phyloP scores from a whole-genome alignment of 2,329 filamentous ascomycete genomes.

The Chaetomiaceae sp. region DNA sequence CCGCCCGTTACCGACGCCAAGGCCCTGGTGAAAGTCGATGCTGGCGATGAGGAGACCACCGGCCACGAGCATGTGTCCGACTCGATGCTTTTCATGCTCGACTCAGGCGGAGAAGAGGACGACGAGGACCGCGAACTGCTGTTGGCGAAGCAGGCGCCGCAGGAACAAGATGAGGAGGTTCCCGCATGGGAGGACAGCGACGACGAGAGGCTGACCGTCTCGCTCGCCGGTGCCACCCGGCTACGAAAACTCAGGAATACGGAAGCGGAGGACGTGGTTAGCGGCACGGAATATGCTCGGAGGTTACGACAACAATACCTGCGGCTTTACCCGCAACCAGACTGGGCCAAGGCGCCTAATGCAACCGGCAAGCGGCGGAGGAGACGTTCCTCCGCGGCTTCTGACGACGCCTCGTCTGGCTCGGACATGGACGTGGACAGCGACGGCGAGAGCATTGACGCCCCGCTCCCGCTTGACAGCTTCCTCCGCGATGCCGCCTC shows the following conservation, averaged over 20 bases:
- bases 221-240: constrained; percentile 66
- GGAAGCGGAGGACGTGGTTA: constrained; percentile 80
- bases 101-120: constrained; percentile 43
- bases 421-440: constrained; percentile 33
- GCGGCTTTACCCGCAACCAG: constrained; percentile 52
- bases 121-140: constrained; percentile 22
- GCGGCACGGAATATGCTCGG: constrained; percentile 75
- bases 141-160: constrained; percentile 15
- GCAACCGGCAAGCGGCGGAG: constrained; percentile 39
- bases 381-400: constrained; percentile 45
- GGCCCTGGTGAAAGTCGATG: constrained; percentile 13
- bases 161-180: constrained; percentile 31
- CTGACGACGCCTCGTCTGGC: constrained; percentile 25
- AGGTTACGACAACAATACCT: constrained; percentile 73
- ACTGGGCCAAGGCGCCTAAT: constrained; percentile 48
- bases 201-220: constrained; percentile 80
- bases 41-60: constrained; percentile 15
- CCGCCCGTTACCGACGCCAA: constrained; percentile 36
- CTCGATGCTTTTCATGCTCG: constrained; percentile 78
- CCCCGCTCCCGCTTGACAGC: constrained; percentile 69
- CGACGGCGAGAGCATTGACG: constrained; percentile 52
- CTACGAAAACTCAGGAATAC: constrained; percentile 76
- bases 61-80: constrained; percentile 53
- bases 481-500: constrained; percentile 70
- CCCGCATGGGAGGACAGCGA: constrained; percentile 92